Conservation (phyloP, 371 early-diverging fungal species). For the Basidiobolus heterosporus region DNA sequence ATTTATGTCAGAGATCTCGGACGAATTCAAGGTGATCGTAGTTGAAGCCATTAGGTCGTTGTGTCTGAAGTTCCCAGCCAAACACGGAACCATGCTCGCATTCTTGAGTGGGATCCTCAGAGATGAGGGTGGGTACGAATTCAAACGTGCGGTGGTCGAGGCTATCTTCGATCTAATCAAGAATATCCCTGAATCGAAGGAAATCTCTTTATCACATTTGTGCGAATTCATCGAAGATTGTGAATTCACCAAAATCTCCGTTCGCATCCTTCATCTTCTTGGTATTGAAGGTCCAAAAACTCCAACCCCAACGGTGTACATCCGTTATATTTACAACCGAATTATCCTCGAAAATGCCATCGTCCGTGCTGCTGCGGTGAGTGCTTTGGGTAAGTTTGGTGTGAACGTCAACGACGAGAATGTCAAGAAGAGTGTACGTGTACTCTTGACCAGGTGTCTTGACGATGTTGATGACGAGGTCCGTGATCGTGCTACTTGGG, state of each 20-base stretch:
- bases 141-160: conserved; percentile 88
- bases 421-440: conserved; percentile 61
- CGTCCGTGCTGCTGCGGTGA: conserved; percentile 95
- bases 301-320: conserved; percentile 78
- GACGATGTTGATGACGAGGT: conserved; percentile 97
- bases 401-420: conserved; percentile 53
- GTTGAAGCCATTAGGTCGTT: conserved; percentile 91
- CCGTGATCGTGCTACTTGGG: conserved; percentile 88
- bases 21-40: conserved; percentile 95
- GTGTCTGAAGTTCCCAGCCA: conserved; percentile 90
- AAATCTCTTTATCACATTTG: conserved; percentile 70
- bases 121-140: conserved; percentile 95
- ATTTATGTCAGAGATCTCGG: conserved; percentile 93
- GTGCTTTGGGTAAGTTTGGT: conserved; percentile 86
- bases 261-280: conserved; percentile 82
- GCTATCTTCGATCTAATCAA: conserved; percentile 91
- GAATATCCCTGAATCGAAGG: conserved; percentile 82
- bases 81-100: conserved; percentile 79
- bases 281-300: conserved; percentile 90
- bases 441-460: conserved; percentile 73
- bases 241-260: conserved; percentile 91
- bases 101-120: conserved; percentile 84
- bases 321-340: conserved; percentile 95
- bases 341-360: conserved; percentile 91
- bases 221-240: conserved; percentile 99